phyloP scores from a whole-genome alignment of 1,284 basidiomycete genomes.

The Rhodotorula sp. region DNA sequence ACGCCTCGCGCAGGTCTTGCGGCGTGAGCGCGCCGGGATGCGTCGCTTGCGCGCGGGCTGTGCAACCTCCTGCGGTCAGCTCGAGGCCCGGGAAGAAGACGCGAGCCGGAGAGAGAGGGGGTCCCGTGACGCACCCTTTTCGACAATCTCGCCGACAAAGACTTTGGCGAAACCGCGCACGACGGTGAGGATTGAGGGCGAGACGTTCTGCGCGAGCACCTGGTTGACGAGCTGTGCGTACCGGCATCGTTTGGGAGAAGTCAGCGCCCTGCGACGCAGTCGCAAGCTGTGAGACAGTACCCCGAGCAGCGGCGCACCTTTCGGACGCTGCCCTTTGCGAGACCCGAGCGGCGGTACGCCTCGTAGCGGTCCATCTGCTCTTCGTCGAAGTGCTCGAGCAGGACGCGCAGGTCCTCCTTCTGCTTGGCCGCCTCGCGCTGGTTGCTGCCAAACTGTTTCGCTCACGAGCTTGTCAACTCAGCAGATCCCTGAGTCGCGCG shows the following conservation, averaged over 20 bases:
- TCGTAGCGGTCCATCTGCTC: constrained; percentile 86
- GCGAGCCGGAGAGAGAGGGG: background rate
- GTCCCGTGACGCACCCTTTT: constrained; percentile 63
- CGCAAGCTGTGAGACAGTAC: background rate
- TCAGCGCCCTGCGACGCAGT: no score
- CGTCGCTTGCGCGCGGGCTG: constrained; percentile 71
- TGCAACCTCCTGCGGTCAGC: constrained; percentile 6
- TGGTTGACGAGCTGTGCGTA: constrained; percentile 76
- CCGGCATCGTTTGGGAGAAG: no score
- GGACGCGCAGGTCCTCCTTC: constrained; percentile 56
- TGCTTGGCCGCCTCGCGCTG: constrained; percentile 31
- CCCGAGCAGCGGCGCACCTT: constrained; percentile 58
- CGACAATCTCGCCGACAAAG: constrained; percentile 87
- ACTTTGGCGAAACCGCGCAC: constrained; percentile 87
- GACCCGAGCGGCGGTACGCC: constrained; percentile 75
- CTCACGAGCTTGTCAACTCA: background rate
- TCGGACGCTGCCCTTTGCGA: constrained; percentile 77
- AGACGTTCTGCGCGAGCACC: constrained; percentile 72
- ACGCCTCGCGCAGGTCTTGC: constrained; percentile 83
- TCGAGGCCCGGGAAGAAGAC: background rate
- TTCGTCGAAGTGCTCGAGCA: constrained; percentile 81
- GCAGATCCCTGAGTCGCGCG: background rate
- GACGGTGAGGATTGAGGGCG: constrained; percentile 80
- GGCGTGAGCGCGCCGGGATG: constrained; percentile 78
- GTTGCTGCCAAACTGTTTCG: constrained; percentile 26